These are phyloP conservation scores for Pseudogymnoascus sp. DNA, from an alignment of 2,329 filamentous ascomycete species.

Conservation along the genomic window DNA sequence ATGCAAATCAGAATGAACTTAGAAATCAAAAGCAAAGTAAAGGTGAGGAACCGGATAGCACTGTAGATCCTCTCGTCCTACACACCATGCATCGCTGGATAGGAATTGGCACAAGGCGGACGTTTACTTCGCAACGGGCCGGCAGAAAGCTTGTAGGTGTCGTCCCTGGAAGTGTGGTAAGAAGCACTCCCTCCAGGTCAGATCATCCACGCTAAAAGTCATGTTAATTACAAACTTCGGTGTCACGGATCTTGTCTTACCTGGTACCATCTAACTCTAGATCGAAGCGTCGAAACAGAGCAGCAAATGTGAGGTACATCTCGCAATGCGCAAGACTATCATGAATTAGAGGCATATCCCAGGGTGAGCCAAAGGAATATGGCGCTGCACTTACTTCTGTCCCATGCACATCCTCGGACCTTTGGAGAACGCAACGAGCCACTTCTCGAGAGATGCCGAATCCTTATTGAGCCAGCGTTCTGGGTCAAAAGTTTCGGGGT, in stretches of 20 bases:
- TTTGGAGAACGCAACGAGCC: conserved; percentile 36
- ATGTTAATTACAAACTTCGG: neutral
- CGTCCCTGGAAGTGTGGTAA: conserved; percentile 18
- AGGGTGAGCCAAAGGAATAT: neutral
- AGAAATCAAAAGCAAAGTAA: neutral
- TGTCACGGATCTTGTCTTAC: neutral
- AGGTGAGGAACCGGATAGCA: neutral
- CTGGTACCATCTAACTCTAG: conserved; percentile 24
- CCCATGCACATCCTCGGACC: conserved; percentile 35
- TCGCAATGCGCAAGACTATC: conserved; percentile 24
- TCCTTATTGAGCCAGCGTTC: conserved; percentile 18
- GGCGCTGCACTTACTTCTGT: conserved; percentile 1
- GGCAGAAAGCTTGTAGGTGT: conserved; percentile 21
- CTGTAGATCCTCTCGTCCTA: neutral
- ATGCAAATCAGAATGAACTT: neutral
- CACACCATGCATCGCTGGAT: neutral
- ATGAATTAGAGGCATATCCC: neutral
- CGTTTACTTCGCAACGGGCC: conserved; percentile 10
- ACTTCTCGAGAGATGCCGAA: conserved; percentile 18
- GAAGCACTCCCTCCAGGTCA: conserved; percentile 26
- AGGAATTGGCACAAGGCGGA: neutral
- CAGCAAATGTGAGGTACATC: conserved; percentile 27
- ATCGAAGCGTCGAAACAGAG: conserved; percentile 27
- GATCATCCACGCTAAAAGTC: conserved; percentile 17
- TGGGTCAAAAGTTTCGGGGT: conserved; percentile 18